Base-by-base conservation (phyloP, 176 grass and related monocot genomes). In the Rhynchospora breviuscula region DNA sequence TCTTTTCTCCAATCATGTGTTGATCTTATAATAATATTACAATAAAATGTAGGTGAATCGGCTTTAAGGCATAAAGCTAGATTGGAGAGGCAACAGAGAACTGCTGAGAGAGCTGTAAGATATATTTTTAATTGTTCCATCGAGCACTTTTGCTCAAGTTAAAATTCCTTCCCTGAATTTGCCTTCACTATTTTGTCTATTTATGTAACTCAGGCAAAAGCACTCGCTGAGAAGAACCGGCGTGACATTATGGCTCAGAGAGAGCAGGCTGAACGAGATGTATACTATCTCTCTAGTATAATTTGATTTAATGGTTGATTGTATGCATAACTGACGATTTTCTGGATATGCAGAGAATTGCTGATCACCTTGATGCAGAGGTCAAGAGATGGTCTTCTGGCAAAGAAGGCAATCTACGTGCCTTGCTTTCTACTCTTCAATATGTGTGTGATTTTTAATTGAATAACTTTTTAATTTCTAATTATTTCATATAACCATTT, bases 381-480 rank as follows among this genome's bases (percentile, higher is more conserved):
- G 85, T 99, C 83, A 99, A 93, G 89, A 86, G 96, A 91, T 99
- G 96, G 96, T 99, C 96, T 87, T 95, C 89, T 79, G 96, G 96
- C 81, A 99, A 99, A 91, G 89, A 95, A 93, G 96, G 93, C 91
- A 99, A 99, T 86, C 83, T 99, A 26, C 96, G 96, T 75, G 96
- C 96, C 35, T 86, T 99, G 88, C 80, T 99, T 18, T 99, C 96
- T 19, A 99, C 96, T 62, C 85, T 99, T 66, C 96, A 99, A 93
- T 99, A 99, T 90, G 96, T 99, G 90, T 13, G 85, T 40, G 78
- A 70, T 87, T 87, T 85, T 61, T 67, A 29, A 29, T 54, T 87
- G 49, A 78, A 51, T 17, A 26, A 59, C 44, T 61, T 82, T 75
- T 53, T 81, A 81, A 29, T 19, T 54, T 80, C 43, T 19, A 40